Evolutionary conservation across 192 early-diverging fungal species (phyloP).

Genomic region (Entophlyctis luteolus): DNA sequence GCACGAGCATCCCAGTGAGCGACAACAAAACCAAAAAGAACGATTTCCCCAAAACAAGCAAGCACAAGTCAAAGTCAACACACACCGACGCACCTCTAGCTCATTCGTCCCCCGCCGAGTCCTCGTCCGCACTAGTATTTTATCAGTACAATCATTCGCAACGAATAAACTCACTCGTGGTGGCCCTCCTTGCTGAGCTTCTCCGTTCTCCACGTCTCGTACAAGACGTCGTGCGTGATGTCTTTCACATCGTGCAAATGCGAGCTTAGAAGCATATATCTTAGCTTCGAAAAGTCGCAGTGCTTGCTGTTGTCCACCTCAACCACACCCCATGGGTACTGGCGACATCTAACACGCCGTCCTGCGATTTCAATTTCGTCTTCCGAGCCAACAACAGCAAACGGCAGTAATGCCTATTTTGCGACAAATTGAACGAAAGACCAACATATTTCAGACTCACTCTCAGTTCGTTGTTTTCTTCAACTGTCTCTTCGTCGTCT

Average conservation of each 20-base stretch:
- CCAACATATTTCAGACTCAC: slow-evolving; percentile 27
- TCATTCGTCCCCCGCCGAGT: no score
- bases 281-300: slow-evolving; percentile 63
- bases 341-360: slow-evolving; percentile 54
- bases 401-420: slow-evolving; percentile 50
- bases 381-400: slow-evolving; percentile 58
- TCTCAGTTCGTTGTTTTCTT: slow-evolving; percentile 95
- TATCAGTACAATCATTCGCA: not conserved
- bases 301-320: slow-evolving; percentile 61
- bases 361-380: slow-evolving; percentile 56
- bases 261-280: slow-evolving; percentile 64
- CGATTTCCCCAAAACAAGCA: no score
- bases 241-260: slow-evolving; percentile 71
- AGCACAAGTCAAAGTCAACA: not conserved
- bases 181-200: slow-evolving; percentile 24
- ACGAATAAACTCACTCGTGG: slow-evolving; percentile 7
- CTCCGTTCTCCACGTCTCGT: slow-evolving; percentile 30
- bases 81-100: no score
- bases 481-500: slow-evolving; percentile 96
- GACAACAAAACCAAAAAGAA: no score
- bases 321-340: slow-evolving; percentile 62
- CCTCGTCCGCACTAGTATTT: not conserved
- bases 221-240: slow-evolving; percentile 62
- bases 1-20: no score
- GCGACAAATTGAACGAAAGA: not conserved